These are phyloP conservation scores for Gonapodya prolifera DNA, from an alignment of 192 early-diverging fungal species.

Conservation along the genomic window DNA sequence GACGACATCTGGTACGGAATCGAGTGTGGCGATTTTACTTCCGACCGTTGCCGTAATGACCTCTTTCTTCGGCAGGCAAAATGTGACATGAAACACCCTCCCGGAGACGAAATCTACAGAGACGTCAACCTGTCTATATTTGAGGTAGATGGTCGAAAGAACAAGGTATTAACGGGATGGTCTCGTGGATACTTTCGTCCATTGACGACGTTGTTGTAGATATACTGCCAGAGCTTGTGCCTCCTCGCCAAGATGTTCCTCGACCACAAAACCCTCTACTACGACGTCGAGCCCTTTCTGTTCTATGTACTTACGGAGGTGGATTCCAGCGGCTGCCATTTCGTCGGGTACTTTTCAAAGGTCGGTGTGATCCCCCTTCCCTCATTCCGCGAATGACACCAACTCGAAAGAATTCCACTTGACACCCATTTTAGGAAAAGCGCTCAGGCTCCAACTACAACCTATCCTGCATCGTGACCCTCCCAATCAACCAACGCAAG, in stretches of 20 bases:
- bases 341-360: slow-evolving; percentile 95
- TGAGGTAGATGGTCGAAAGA: slow-evolving; percentile 76
- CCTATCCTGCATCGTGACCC: slow-evolving; percentile 76
- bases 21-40: slow-evolving; percentile 9
- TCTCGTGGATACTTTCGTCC: not conserved
- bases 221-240: slow-evolving; percentile 92
- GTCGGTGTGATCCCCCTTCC: slow-evolving; percentile 18
- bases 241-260: slow-evolving; percentile 88
- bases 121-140: slow-evolving; percentile 60
- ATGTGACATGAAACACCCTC: slow-evolving; percentile 58
- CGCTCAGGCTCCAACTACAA: slow-evolving; percentile 71
- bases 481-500: slow-evolving; percentile 77
- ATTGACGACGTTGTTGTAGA: slow-evolving; percentile 22
- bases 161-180: slow-evolving; percentile 39
- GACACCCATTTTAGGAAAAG: slow-evolving; percentile 60
- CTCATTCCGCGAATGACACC: not conserved
- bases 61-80: slow-evolving; percentile 38
- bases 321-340: slow-evolving; percentile 36
- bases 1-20: slow-evolving; percentile 52
- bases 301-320: slow-evolving; percentile 78
- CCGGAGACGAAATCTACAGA: slow-evolving; percentile 72
- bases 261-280: slow-evolving; percentile 94
- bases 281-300: slow-evolving; percentile 84
- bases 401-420: too few relatives aligned
- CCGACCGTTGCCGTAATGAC: not conserved